Base-by-base conservation (phyloP, 345 rosid genomes). In the Rubroshorea leprosula region DNA sequence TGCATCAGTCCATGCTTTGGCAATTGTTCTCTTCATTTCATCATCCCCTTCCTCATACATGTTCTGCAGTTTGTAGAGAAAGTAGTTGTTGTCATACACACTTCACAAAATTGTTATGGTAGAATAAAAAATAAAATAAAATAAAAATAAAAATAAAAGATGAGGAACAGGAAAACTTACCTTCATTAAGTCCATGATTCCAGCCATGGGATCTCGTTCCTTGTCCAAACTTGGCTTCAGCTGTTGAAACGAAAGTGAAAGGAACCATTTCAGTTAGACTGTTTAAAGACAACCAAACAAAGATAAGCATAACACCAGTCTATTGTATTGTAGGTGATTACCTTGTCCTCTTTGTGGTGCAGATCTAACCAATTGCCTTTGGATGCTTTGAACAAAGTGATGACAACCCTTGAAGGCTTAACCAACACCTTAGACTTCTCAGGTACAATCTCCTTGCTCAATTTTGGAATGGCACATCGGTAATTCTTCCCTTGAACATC, bases 1-100 rank as follows among this genome's bases (percentile, higher is more conserved):
- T 19, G 99, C 95, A 79, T 93, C 97, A 0, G 92, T 87, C 99
- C 99, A 90, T 23, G 99, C 99, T 70, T 90, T 93, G 3, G 99
- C 99, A 46, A 93, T 90, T 24, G 99, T 93, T 59, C 72, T 72
- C 73, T 93, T 93, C 96, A 85, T 87, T 23, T 93, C 96, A 0
- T 93, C 96, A 67, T 93, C 96, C 29, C 99, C 99, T 25, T 81
- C 97, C 51, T 89, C 95, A 0, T 93, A 93, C 99, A 93, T 83
- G 54, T 90, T 89, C 99, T 93, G 79, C 57, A 58, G 17, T 25
- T 39, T 45, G 12, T 14, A 6, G 1, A 24, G 10, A 6, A 11
- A 16, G 8, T 9, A 1, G 14, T 16, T 11, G 2, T 11, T 16
- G 14, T 4, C 23, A 29, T 5, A 18, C 39, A 0, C 1, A 7